Evolutionary conservation across 2,329 filamentous ascomycete species (phyloP), one percentile per base, ranked within the genome.

Genomic region (Sclerotinia subarctica): DNA sequence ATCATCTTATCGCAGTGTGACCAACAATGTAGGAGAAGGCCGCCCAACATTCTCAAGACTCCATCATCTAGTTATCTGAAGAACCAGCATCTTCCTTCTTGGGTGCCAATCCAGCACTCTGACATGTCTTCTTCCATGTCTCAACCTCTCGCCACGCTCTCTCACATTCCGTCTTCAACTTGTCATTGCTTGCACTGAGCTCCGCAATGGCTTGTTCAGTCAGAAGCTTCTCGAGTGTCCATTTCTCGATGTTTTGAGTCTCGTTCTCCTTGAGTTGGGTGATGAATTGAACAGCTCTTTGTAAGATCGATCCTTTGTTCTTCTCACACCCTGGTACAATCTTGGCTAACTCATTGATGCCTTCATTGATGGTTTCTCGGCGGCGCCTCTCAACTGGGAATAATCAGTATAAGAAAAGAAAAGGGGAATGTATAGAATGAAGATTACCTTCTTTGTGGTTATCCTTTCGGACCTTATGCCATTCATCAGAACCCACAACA

Each of bases 261-360:
- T 97, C 94, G 74, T 97, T 96, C 78, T 97, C 93, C 78, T 95
- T 96, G 51, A 99, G 86, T 77, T 97, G 93, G 15, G 89, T 91
- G 77, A 99, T 98, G 81, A 97, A 98, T 72, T 93, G 89, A 13
- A 97, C 94, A 0, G 95, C 93, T 46, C 94, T 92, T 77, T 96
- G 92, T 49, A 99, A 83, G 72, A 99, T 98, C 2, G 93, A 96
- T 0, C 95, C 95, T 81, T 99, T 99, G 83, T 99, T 98, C 84
- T 98, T 99, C 80, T 99, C 95, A 76, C 94, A 97, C 19, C 93
- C 93, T 0, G 95, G 95, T 0, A 99, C 95, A 73, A 99, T 96
- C 82, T 97, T 98, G 73, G 94, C 92, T 42, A 99, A 87, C 79
- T 98, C 95, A 77, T 97, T 98, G 74, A 99, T 99, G 62, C 95